Base-by-base conservation (phyloP, 495 filamentous ascomycete species). In the Letharia columbiana region DNA sequence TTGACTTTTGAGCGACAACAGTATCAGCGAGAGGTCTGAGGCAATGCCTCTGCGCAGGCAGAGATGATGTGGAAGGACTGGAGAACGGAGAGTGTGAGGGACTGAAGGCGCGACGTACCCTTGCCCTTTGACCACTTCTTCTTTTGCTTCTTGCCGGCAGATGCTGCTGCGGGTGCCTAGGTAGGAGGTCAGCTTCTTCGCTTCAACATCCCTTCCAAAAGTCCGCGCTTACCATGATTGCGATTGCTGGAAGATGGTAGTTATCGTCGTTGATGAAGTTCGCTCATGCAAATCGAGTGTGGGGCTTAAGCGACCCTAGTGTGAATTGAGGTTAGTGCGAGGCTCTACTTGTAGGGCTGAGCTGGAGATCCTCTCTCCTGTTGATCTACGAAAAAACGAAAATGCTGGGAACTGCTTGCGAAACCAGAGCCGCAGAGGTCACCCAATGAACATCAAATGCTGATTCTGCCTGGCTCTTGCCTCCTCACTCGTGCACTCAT, bases 51-150 rank as follows among this genome's bases (percentile, higher is more conserved):
- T 12, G 8, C 3, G 28, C 5, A 10, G 12, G n/a, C 9, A 44
- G 63, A 64, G 23, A 28, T 39, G 18, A 56, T 52, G 20, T 28
- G 60, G 31, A 31, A 23, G 39, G 39, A 20, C 57, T 20, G 41
- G 31, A 50, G 50, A 41, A 41, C 31, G 4, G 9, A 23, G 35
- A 52, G 64, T n/a, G 37, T 13, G 33, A 50, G 39, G 45, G 44
- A 45, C 39, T 63, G 65, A 45, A 35, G 61, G 47, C 62, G 40
- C 76, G 73, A 78, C 83, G 73, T 87, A 92, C 90, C 90, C 87
- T 96, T 96, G 81, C 91, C 95, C 91, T 97, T 98, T 73, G 92
- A 96, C 93, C 93, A 97, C 93, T 97, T 96, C 91, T 98, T 98
- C 91, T 96, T 96, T 79, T 93, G 90, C 84, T 96, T 96, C 87